Percentiles rank a stretch among this genome's conserved stretches.
Evolutionary conservation across 257 asterid genomes (phyloP).

Genomic region (Leonotis leonurus): DNA sequence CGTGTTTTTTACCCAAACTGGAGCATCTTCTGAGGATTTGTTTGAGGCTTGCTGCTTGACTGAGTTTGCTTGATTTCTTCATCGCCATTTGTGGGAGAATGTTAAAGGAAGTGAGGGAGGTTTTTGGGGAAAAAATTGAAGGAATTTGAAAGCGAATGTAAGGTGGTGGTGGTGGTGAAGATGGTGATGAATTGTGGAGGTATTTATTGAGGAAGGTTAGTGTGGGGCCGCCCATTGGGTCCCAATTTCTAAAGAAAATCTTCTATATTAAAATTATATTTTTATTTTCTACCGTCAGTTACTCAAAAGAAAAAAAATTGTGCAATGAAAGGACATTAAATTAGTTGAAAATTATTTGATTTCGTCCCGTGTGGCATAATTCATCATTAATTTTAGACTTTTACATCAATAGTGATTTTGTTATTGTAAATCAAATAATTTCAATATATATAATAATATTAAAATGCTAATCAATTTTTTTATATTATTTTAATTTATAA

Average conservation of each 20-base stretch:
- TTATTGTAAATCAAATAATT: no score
- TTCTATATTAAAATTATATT: neutral
- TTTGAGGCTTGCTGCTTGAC: constrained; percentile 25
- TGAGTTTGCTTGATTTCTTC: constrained; percentile 25
- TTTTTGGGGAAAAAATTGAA: neutral
- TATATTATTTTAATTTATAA: no score
- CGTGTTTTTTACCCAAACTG: constrained; percentile 32
- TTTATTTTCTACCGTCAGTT: no score
- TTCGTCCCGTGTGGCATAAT: no score
- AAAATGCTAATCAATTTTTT: no score
- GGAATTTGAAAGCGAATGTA: neutral
- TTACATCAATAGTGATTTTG: no score
- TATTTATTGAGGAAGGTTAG: constrained; percentile 34
- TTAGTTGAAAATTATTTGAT: no score
- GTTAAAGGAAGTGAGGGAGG: no score
- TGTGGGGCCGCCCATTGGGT: neutral
- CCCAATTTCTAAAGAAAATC: neutral
- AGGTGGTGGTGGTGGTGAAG: neutral
- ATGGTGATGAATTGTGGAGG: constrained; percentile 13
- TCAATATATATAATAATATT: no score
- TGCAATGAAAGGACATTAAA: no score
- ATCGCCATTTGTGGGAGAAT: constrained; percentile 24
- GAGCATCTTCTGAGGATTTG: constrained; percentile 40
- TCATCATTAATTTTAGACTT: no score
- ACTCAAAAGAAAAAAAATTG: no score